Evolutionary conservation across 768 basidiomycete species (phyloP).

Genomic region (Naganishia onofrii): DNA sequence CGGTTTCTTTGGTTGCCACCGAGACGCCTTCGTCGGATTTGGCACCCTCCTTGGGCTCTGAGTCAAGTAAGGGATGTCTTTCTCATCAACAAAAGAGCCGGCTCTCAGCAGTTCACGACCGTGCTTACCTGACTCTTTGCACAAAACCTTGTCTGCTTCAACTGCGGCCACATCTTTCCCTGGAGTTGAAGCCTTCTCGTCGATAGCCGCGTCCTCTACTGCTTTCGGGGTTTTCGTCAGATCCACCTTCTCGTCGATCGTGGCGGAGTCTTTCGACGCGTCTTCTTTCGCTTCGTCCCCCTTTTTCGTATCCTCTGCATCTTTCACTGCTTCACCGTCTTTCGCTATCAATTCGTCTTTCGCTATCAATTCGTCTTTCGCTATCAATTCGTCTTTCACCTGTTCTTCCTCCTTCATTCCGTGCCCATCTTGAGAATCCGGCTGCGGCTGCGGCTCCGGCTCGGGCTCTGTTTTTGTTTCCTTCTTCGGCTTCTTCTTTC

Average conservation of each 20-base stretch:
- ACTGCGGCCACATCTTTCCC: not conserved
- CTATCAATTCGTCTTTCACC: no score
- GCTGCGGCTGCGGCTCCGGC: not conserved
- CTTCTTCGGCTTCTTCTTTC: no score
- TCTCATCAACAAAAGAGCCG: not conserved
- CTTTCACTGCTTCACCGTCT: no score
- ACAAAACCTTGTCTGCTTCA: not conserved
- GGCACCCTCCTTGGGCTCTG: no score
- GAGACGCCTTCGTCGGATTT: not conserved
- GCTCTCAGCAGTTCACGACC: not conserved
- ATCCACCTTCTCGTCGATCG: not conserved
- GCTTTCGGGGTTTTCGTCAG: not conserved
- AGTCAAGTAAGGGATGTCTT: not conserved
- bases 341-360: not conserved
- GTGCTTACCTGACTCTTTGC: not conserved
- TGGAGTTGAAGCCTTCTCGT: not conserved
- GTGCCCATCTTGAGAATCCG: no score
- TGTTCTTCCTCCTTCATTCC: no score
- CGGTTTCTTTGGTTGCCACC: not conserved
- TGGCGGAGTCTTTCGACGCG: not conserved
- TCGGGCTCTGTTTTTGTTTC: not conserved
- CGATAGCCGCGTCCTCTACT: not conserved
- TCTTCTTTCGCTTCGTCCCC: not conserved
- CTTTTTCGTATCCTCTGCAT: not conserved
- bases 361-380: not conserved